These are phyloP conservation scores for Echites panduratus DNA, from an alignment of 257 asterid genomes.

Conservation along the genomic window DNA sequence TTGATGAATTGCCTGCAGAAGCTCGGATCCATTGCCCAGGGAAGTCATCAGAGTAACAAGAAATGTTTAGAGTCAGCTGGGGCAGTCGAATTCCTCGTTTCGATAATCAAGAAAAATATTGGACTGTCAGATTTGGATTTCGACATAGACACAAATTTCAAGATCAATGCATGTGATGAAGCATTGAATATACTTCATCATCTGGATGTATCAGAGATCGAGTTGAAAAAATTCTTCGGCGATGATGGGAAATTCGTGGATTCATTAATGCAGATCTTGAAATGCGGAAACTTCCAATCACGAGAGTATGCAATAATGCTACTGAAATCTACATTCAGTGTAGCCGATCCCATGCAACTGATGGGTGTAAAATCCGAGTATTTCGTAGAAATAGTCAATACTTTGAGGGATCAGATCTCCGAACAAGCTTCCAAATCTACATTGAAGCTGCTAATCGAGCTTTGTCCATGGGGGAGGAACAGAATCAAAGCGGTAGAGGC, in stretches of 20 bases:
- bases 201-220: constrained; percentile 40
- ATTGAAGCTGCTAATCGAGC: constrained; percentile 42
- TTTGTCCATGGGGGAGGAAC: constrained; percentile 67
- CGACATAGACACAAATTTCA: constrained; percentile 6
- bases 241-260: constrained; percentile 15
- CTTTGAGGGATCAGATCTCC: constrained; percentile 35
- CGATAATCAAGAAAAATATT: constrained; percentile 21
- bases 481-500: constrained; percentile 45
- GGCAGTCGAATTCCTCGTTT: constrained; percentile 29
- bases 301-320: constrained; percentile 30
- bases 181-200: constrained; percentile 40
- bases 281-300: constrained; percentile 22
- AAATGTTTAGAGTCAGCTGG: constrained; percentile 36
- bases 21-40: constrained; percentile 37
- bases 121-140: no score
- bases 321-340: constrained; percentile 28
- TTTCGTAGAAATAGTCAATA: constrained; percentile 23
- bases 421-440: constrained; percentile 42
- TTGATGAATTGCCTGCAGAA: constrained; percentile 33
- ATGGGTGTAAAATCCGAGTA: constrained; percentile 23
- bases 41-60: constrained; percentile 25
- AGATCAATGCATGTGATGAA: constrained; percentile 24
- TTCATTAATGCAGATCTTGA: constrained; percentile 29
- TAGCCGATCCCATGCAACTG: constrained; percentile 41
- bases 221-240: constrained; percentile 22